Evolutionary conservation across 2,329 filamentous ascomycete species (phyloP), one percentile per base, ranked within the genome.

Genomic region (Ascocoryne sarcoides): DNA sequence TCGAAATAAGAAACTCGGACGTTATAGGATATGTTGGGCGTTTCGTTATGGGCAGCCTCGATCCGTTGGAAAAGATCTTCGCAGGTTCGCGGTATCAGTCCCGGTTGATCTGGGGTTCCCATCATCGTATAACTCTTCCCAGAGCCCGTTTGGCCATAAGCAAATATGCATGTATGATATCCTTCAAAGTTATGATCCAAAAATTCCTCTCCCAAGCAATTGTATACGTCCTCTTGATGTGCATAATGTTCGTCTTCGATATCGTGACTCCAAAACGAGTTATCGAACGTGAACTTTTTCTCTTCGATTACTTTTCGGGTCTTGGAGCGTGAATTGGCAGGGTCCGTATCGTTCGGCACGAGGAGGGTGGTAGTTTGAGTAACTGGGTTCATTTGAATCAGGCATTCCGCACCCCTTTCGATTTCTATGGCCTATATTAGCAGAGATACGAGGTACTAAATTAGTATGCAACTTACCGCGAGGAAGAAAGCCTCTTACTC

Each of bases 71-170:
- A 98, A 37, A 98, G 73, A 63, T 95, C 92, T 62, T 95, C 83
- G 63, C 92, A 98, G 8, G 92, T 98, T 37, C 89, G 77, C 5
- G 92, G 92, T 50, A 98, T 98, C 40, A 98, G 71, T 4, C 92
- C 92, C 0, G 88, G 87, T 51, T 93, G 77, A 20, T 92, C 84
- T 4, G 81, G 71, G 1, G 74, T 80, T 32, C 92, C 92, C 92
- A 98, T 98, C 79, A 84, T 98, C 31, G 92, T 95, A 65, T 96
- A 98, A 60, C 86, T 94, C 69, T 98, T 98, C 37, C 92, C 92
- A 1, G 89, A 94, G 17, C 92, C 92, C 0, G 92, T 98, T 68
- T 98, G 92, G 9, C 92, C 92, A 58, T 98, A 96, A 45, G 92
- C 92, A 60, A 98, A 96, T 53, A 98, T 98, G 63, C 92, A 98